Percentiles rank a stretch among this genome's conserved stretches.
Conservation (phyloP, 331 rosid genomes). For the Dryas integrifolia region DNA sequence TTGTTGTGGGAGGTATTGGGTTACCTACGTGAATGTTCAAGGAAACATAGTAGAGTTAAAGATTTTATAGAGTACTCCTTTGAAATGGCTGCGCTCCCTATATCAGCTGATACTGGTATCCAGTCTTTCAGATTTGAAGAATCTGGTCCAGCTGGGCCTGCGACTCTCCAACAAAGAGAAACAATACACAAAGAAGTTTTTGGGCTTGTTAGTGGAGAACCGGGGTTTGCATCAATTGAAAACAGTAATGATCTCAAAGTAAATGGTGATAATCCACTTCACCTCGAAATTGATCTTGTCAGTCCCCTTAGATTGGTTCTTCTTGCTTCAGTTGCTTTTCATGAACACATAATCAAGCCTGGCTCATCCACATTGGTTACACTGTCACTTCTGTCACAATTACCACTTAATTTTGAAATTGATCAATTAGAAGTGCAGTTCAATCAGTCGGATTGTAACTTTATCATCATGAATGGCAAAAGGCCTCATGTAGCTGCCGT, state of each 20-base stretch:
- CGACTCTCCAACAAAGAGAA: constrained; percentile 65
- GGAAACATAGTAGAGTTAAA: constrained; percentile 54
- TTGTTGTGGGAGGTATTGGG: constrained; percentile 93
- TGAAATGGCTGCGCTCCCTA: constrained; percentile 92
- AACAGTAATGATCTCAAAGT: constrained; percentile 46
- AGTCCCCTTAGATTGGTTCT: constrained; percentile 89
- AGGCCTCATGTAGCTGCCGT: constrained; percentile 39
- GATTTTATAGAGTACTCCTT: constrained; percentile 89
- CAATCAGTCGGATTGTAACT: constrained; percentile 81
- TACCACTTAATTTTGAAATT: constrained; percentile 69
- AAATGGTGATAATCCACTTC: constrained; percentile 51
- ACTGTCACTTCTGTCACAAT: constrained; percentile 72
- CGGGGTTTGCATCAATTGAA: constrained; percentile 42
- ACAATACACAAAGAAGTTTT: constrained; percentile 71
- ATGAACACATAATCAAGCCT: constrained; percentile 79
- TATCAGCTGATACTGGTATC: constrained; percentile 53
- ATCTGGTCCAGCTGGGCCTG: constrained; percentile 81
- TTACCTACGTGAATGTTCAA: constrained; percentile 80
- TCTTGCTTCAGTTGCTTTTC: constrained; percentile 92
- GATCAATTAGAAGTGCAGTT: constrained; percentile 85
- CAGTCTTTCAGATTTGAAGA: constrained; percentile 52
- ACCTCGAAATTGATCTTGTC: constrained; percentile 84
- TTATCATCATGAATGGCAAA: constrained; percentile 58
- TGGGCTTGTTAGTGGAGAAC: constrained; percentile 50
- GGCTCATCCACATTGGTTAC: constrained; percentile 59